A percentile compares a stretch with the other conserved stretches of the same genome.
phyloP scores from a whole-genome alignment of 345 rosid genomes.

The Aethionema arabicum region DNA sequence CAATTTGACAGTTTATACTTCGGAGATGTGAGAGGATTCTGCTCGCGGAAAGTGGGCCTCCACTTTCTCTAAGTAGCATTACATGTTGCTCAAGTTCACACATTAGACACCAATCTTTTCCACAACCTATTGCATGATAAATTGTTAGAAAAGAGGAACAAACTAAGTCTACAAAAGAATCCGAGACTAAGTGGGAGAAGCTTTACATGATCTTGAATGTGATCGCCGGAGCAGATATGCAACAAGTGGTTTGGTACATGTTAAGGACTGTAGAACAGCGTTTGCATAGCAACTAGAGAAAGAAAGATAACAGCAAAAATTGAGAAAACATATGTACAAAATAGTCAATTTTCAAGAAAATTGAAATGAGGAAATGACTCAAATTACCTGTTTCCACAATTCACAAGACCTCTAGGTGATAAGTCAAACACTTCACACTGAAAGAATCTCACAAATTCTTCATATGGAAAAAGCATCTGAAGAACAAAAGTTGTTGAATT shows the following conservation, averaged over 20 bases:
- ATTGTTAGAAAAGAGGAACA: not conserved
- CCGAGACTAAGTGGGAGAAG: constrained; percentile 11
- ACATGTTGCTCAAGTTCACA: constrained; percentile 89
- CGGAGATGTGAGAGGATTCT: constrained; percentile 67
- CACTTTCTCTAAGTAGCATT: constrained; percentile 63
- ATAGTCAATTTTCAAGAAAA: not conserved
- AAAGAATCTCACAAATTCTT: constrained; percentile 68
- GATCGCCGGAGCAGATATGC: constrained; percentile 64
- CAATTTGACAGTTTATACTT: constrained; percentile 65
- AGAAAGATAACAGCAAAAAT: constrained; percentile 12
- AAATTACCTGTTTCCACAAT: constrained; percentile 77
- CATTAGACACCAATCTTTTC: constrained; percentile 78
- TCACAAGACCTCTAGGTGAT: constrained; percentile 79
- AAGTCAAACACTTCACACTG: constrained; percentile 58
- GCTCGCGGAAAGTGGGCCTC: constrained; percentile 69
- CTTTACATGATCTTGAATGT: constrained; percentile 78
- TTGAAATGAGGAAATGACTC: constrained; percentile 7
- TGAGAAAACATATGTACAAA: constrained; percentile 9
- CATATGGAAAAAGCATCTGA: constrained; percentile 65
- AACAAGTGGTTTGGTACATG: constrained; percentile 76
- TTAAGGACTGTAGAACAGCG: constrained; percentile 80
- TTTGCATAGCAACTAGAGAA: constrained; percentile 80
- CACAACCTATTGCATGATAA: constrained; percentile 48
- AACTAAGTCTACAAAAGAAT: not conserved
- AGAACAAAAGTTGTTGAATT: constrained; percentile 1